Conservation (phyloP, 306 rosid species). For the Rubus parviflorus region DNA sequence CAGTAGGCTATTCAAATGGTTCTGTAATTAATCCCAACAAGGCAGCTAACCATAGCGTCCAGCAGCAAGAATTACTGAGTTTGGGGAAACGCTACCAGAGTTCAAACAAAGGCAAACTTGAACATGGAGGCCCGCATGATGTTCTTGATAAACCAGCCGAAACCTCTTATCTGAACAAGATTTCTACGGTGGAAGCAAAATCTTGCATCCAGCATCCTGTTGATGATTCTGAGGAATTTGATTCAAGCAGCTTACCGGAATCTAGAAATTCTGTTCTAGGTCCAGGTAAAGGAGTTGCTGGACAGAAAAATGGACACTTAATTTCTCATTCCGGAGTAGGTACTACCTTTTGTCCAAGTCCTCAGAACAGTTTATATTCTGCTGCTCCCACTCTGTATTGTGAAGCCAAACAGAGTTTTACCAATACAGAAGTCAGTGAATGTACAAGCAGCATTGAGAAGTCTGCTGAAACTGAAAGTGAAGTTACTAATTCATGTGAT, state of each 20-base stretch:
- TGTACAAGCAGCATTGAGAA: slow-evolving; percentile 66
- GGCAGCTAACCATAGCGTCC: slow-evolving; percentile 18
- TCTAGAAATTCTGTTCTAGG: slow-evolving; percentile 37
- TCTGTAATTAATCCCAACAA: slow-evolving; percentile 39
- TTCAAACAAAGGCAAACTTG: slow-evolving; percentile 39
- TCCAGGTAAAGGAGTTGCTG: slow-evolving; percentile 41
- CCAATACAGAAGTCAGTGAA: slow-evolving; percentile 74
- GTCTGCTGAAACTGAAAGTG: slow-evolving; percentile 66
- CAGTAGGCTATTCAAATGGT: slow-evolving; percentile 37
- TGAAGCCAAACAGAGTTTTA: slow-evolving; percentile 82
- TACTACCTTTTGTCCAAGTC: slow-evolving; percentile 58
- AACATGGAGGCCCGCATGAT: slow-evolving; percentile 21
- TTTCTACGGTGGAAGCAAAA: slow-evolving; percentile 39
- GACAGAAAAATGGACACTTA: slow-evolving; percentile 34
- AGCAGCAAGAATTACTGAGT: slow-evolving; percentile 32
- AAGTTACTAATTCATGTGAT: slow-evolving; percentile 54
- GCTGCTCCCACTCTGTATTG: slow-evolving; percentile 63
- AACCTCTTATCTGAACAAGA: slow-evolving; percentile 42
- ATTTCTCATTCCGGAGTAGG: slow-evolving; percentile 41
- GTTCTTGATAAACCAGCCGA: slow-evolving; percentile 34
- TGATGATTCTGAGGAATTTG: slow-evolving; percentile 37
- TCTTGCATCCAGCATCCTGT: slow-evolving; percentile 34
- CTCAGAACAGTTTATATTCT: slow-evolving; percentile 74
- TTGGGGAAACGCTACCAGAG: slow-evolving; percentile 29
- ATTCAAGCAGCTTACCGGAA: slow-evolving; percentile 39